Percentiles rank a stretch among this genome's conserved stretches.
Conservation (phyloP, 2,329 filamentous ascomycete genomes). For the Colletotrichum sp. region DNA sequence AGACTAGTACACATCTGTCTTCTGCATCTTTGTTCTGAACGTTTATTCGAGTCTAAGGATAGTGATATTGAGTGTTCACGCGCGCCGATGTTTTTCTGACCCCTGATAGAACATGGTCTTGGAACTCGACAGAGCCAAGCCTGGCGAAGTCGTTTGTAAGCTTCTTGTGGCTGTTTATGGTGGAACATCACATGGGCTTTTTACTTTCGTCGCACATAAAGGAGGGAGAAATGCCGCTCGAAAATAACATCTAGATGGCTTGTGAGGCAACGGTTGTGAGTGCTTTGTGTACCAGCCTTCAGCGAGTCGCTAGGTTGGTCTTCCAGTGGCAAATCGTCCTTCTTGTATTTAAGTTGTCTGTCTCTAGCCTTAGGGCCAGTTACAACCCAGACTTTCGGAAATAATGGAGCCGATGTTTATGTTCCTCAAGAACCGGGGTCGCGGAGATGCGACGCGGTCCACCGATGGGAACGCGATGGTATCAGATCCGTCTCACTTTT, state of each 20-base stretch:
- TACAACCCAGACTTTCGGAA: background rate
- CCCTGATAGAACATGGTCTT: background rate
- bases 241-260: background rate
- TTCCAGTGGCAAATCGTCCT: background rate
- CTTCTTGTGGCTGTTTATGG: background rate
- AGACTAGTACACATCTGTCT: background rate
- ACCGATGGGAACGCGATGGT: background rate
- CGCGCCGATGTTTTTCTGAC: background rate
- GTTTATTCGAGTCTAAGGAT: background rate
- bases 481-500: background rate
- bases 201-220: background rate
- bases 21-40: too few relatives aligned
- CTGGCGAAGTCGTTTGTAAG: background rate
- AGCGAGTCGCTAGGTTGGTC: background rate
- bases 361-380: too few relatives aligned
- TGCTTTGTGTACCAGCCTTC: background rate
- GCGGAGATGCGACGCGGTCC: background rate
- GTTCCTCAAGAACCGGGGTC: background rate
- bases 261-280: background rate
- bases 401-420: background rate
- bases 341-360: too few relatives aligned
- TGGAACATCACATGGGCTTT: background rate
- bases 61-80: fast-evolving
- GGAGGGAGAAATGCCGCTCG: background rate
- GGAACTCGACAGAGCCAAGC: background rate